phyloP scores from a whole-genome alignment of 1,284 basidiomycete genomes.

The Pholiota adiposa region DNA sequence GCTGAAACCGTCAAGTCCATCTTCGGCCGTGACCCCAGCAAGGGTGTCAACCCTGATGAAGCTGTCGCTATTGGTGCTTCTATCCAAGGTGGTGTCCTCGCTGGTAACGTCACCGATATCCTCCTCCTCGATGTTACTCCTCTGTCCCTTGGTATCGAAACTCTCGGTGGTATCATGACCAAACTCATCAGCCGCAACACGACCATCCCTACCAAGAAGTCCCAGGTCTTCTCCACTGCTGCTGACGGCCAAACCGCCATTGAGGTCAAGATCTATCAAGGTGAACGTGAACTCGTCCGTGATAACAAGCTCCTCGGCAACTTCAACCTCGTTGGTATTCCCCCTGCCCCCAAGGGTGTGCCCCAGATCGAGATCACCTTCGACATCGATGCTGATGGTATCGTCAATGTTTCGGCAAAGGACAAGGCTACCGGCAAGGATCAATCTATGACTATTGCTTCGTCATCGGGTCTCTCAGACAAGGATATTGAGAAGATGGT shows the following conservation, averaged over 20 bases:
- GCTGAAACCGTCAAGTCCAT: conserved; percentile 89
- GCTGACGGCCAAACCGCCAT: conserved; percentile 96
- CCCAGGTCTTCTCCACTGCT: conserved; percentile 97
- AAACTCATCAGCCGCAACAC: conserved; percentile 96
- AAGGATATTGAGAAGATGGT: conserved; percentile 99
- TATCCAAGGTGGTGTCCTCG: conserved; percentile 94
- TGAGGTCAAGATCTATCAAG: conserved; percentile 98
- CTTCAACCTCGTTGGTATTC: conserved; percentile 98
- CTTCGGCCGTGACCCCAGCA: conserved; percentile 95
- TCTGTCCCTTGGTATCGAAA: conserved; percentile 92
- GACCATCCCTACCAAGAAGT: conserved; percentile 99
- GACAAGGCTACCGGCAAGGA: conserved; percentile 98
- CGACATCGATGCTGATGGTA: conserved; percentile 98
- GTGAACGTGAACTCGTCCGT: conserved; percentile 95
- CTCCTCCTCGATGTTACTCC: conserved; percentile 96
- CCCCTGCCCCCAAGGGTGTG: conserved; percentile 97
- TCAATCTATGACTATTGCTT: conserved; percentile 97
- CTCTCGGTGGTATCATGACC: conserved; percentile 99
- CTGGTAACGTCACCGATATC: conserved; percentile 96
- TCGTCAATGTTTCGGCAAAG: conserved; percentile 96
- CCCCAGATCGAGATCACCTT: conserved; percentile 99
- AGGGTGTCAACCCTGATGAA: conserved; percentile 98
- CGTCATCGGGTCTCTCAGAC: conserved; percentile 95
- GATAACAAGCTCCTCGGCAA: conserved; percentile 99
- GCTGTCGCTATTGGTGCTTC: conserved; percentile 93